These are phyloP conservation scores for Lathyrus sativus DNA, from an alignment of 306 rosid species.

Conservation along the genomic window DNA sequence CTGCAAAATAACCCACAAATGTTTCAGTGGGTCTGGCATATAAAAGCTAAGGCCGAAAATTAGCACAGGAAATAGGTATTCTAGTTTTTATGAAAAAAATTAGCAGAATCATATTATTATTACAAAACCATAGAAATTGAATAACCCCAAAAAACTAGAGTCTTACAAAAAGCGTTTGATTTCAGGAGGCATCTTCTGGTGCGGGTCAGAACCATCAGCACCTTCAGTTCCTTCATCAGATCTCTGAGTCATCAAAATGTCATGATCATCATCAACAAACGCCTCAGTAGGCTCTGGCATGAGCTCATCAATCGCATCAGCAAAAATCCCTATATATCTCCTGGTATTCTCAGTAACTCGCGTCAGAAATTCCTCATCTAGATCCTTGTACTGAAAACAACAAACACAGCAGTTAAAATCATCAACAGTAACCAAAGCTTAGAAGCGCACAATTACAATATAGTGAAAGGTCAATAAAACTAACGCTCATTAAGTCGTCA, in stretches of 20 bases:
- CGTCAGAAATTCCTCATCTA: slow-evolving; percentile 81
- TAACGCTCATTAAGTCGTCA: slow-evolving; percentile 73
- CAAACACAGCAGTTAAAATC: not conserved
- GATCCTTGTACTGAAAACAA: slow-evolving; percentile 62
- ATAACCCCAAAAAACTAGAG: not conserved
- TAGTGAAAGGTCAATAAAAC: not conserved
- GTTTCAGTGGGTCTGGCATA: slow-evolving; percentile 21
- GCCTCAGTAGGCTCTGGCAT: slow-evolving; percentile 86
- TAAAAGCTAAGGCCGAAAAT: not conserved
- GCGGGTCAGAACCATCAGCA: slow-evolving; percentile 73
- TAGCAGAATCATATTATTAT: not conserved
- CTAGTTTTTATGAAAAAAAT: no score
- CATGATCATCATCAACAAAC: slow-evolving; percentile 89
- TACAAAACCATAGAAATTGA: slow-evolving; percentile 15
- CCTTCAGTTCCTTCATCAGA: slow-evolving; percentile 82
- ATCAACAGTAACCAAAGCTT: not conserved
- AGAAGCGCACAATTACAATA: not conserved
- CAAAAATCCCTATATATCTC: slow-evolving; percentile 73
- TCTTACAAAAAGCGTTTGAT: slow-evolving; percentile 89
- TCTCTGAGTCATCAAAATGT: slow-evolving; percentile 92
- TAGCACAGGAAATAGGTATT: not conserved
- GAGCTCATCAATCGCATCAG: slow-evolving; percentile 84
- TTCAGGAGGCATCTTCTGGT: slow-evolving; percentile 92
- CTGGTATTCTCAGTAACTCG: slow-evolving; percentile 84
- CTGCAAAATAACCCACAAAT: slow-evolving; percentile 49